Evolutionary conservation across 2,329 filamentous ascomycete genomes (phyloP), one percentile per base, ranked within the genome.

Genomic region (Epichloe glyceriae): DNA sequence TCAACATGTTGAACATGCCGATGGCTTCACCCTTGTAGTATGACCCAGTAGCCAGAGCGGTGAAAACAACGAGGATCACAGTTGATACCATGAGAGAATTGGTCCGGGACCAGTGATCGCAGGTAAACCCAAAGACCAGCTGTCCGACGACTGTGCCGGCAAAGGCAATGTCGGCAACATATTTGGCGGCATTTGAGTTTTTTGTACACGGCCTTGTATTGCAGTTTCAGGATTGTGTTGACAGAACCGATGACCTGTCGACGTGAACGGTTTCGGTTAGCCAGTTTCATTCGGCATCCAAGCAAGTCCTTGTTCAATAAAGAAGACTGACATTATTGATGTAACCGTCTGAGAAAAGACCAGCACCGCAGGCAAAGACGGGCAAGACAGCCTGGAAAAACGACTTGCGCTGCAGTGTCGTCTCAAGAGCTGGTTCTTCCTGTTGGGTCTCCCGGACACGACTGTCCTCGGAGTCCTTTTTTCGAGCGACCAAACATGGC

Each of bases 331-430:
- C 86, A 61, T 87, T 88, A 68, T 95, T 94, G 63, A 95, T 79
- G 66, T 95, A 95, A 15, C 90, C 90, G 66, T 95, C 90, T 22
- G 85, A 89, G 68, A 95, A 95, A 2, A 95, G 75, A 60, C 90
- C 90, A 48, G 89, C 86, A 56, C 90, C 90, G 62, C 88, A 95
- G 42, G 89, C 89, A 58, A 95, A 83, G 1, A 88, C 85, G 14
- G 89, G 88, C 75, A 78, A 42, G 3, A 56, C 58, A 2, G 57
- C 50, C 20, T 57, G 14, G 26, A 53, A 50, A 35, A 61, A 62
- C 10, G 58, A 46, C 53, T 57, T 61, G 37, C 45, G 51, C 47
- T 49, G 34, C 11, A 49, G 6, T n/a, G 30, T 51, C 19, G 41
- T 22, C 30, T 56, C 56, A 19, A 54, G 34, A 37, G 53, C 39